Percentiles rank a stretch among this genome's conserved stretches.
phyloP scores from a whole-genome alignment of 345 rosid genomes.

The Heritiera littoralis region DNA sequence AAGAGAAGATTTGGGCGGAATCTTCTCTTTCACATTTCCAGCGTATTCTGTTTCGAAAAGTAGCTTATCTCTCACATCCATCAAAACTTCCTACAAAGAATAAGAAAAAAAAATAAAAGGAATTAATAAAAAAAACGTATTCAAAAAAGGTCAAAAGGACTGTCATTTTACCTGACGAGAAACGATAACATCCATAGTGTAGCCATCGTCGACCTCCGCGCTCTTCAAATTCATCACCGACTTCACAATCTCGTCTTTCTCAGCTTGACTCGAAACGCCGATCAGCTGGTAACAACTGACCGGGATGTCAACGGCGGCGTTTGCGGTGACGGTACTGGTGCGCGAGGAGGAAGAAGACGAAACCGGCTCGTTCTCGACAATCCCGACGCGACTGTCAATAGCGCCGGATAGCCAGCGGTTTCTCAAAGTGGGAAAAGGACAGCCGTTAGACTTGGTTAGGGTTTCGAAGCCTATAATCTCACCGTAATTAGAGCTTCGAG shows the following conservation, averaged over 20 bases:
- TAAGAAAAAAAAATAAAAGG: neutral
- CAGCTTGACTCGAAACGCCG: slow-evolving; percentile 72
- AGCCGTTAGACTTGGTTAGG: slow-evolving; percentile 20
- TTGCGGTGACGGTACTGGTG: neutral
- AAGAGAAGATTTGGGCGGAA: slow-evolving; percentile 75
- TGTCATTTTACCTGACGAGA: slow-evolving; percentile 74
- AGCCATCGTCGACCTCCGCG: slow-evolving; percentile 84
- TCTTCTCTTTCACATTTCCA: slow-evolving; percentile 70
- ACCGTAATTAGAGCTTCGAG: slow-evolving; percentile 32
- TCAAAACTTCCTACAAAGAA: slow-evolving; percentile 68
- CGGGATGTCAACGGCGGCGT: slow-evolving; percentile 54
- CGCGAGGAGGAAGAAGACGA: slow-evolving; percentile 9
- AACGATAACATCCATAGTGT: slow-evolving; percentile 65
- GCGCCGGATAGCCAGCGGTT: slow-evolving; percentile 39
- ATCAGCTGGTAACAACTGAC: slow-evolving; percentile 85
- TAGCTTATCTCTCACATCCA: slow-evolving; percentile 93
- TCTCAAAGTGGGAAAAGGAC: slow-evolving; percentile 21
- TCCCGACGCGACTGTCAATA: slow-evolving; percentile 49
- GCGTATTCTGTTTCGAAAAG: slow-evolving; percentile 96
- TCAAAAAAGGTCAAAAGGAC: neutral
- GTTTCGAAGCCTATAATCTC: slow-evolving; percentile 23
- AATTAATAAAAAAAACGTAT: neutral
- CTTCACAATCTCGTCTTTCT: slow-evolving; percentile 94
- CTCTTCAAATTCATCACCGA: slow-evolving; percentile 72
- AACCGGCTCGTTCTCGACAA: slow-evolving; percentile 44